phyloP scores from a whole-genome alignment of 495 filamentous ascomycete genomes.

The Amniculicola lignicola region DNA sequence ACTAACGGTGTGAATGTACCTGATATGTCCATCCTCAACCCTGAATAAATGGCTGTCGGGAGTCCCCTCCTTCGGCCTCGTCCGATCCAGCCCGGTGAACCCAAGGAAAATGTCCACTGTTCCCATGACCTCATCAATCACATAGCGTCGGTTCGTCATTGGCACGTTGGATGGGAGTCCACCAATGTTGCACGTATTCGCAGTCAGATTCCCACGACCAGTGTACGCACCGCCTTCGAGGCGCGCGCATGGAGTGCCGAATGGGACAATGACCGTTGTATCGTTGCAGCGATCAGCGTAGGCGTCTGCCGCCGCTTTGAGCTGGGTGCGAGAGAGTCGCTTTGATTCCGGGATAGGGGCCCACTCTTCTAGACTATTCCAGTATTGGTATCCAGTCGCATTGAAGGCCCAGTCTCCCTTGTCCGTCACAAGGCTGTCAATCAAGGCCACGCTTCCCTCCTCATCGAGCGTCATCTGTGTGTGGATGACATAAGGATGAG shows the following conservation, averaged over 20 bases:
- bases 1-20: slow-evolving; percentile 13
- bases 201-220: slow-evolving; percentile 4
- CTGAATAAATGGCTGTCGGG: slow-evolving; percentile 27
- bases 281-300: slow-evolving; percentile 41
- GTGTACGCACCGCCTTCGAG: slow-evolving; percentile 46
- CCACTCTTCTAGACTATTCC: slow-evolving; percentile 5
- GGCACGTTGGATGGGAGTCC: slow-evolving; percentile 13
- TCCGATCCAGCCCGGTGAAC: slow-evolving; percentile 23
- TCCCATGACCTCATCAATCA: slow-evolving; percentile 14
- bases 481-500: slow-evolving; percentile 25
- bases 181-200: not conserved
- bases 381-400: slow-evolving; percentile 16
- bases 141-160: slow-evolving; percentile 14
- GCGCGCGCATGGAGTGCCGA: slow-evolving; percentile 47
- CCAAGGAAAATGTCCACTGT: slow-evolving; percentile 22
- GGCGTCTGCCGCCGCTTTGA: slow-evolving; percentile 17
- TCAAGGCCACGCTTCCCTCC: slow-evolving; percentile 6
- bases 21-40: slow-evolving; percentile 19
- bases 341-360: slow-evolving; percentile 7
- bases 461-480: slow-evolving; percentile 16
- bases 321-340: slow-evolving; percentile 4
- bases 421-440: slow-evolving; percentile 18
- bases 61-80: slow-evolving; percentile 14
- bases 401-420: slow-evolving; percentile 24
- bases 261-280: slow-evolving; percentile 44